Evolutionary conservation across 345 rosid genomes (phyloP).

Genomic region (Lagerstroemia speciosa): DNA sequence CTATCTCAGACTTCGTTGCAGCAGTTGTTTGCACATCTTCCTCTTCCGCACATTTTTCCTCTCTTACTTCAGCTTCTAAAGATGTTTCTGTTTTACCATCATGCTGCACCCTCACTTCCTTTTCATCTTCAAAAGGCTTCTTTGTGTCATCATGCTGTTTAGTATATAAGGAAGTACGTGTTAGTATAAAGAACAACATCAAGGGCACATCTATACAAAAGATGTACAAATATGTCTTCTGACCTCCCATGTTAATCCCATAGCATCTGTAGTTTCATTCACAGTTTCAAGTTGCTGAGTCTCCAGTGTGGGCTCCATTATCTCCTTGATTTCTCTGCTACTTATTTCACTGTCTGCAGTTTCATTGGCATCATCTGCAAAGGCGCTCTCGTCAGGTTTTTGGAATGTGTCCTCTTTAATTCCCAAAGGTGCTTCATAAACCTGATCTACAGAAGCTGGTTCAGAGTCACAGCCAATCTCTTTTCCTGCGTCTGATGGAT

Average conservation of each 20-base stretch:
- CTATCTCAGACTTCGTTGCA: not conserved
- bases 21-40: not conserved
- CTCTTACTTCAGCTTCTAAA: constrained; percentile 3
- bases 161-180: not conserved
- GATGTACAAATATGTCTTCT: not conserved
- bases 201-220: not conserved
- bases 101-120: constrained; percentile 7
- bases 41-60: not conserved
- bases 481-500: not conserved
- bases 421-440: too few species aligned
- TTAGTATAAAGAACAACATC: not conserved
- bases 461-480: not conserved
- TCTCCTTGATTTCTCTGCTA: too few species aligned
- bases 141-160: not conserved
- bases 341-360: not conserved
- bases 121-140: not conserved
- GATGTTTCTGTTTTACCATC: constrained; percentile 8
- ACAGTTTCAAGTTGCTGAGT: not conserved
- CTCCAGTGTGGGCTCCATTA: too few species aligned
- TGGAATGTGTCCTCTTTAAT: too few species aligned
- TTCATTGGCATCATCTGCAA: not conserved
- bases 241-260: not conserved
- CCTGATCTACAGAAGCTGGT: too few species aligned
- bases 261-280: not conserved
- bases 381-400: not conserved